A percentile compares a stretch with the other conserved stretches of the same genome.
Evolutionary conservation across 768 basidiomycete species (phyloP).

Genomic region (Lactarius evosmus): DNA sequence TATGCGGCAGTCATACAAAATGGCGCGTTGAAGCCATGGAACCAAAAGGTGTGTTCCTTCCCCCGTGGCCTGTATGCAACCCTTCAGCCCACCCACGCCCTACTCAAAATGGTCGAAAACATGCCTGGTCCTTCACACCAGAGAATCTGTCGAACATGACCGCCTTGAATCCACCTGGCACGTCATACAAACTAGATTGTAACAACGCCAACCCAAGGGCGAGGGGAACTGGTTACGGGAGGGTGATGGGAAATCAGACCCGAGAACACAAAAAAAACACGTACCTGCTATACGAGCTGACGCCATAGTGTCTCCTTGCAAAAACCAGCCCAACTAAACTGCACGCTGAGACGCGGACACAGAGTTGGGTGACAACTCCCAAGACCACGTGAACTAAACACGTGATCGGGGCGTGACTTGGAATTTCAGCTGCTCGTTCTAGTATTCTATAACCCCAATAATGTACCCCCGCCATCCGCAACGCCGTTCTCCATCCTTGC

Average conservation of each 20-base stretch:
- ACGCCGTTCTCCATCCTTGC: conserved; percentile 74
- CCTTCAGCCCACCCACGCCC: conserved; percentile 2
- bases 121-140: conserved; percentile 78
- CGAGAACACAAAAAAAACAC: conserved; percentile 32
- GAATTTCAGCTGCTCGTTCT: too few species aligned
- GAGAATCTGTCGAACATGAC: conserved; percentile 99
- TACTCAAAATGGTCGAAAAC: conserved; percentile 22
- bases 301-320: conserved; percentile 5
- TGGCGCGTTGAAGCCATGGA: conserved; percentile 94
- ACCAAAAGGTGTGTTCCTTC: conserved; percentile 97
- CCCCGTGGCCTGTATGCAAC: conserved; percentile 60
- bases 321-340: background rate
- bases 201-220: conserved; percentile 44
- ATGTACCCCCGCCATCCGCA: conserved; percentile 44
- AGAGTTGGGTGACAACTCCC: background rate
- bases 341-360: background rate
- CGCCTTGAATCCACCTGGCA: conserved; percentile 81
- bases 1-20: conserved; percentile 95
- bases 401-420: too few species aligned
- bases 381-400: background rate
- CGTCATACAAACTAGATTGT: conserved; percentile 56
- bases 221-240: conserved; percentile 66
- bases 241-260: conserved; percentile 45
- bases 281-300: conserved; percentile 20
- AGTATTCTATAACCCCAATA: background rate